Evolutionary conservation across 108 stramenopile genomes (phyloP), one percentile per base, ranked within the genome.

Genomic region (Fragilaria radians): DNA sequence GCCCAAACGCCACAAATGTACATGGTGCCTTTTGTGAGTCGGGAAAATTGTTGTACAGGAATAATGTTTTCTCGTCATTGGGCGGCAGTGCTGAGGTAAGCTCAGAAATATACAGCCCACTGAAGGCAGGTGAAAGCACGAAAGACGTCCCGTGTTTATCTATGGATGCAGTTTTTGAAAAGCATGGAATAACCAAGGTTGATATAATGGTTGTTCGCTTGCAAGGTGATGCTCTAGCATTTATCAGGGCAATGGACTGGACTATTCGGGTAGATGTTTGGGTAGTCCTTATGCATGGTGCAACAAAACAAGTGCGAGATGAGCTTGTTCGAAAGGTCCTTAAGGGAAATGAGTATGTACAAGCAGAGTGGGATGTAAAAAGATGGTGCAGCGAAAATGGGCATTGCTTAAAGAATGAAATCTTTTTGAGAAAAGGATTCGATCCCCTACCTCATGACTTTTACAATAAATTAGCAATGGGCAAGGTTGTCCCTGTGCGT

Each of bases 361-460:
- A 65, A 42, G 77, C 77, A 19, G 65, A 70, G 27, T 78, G 77
- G 77, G 77, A 78, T 56, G 64, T 78, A 24, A 74, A 71, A 45
- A 57, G 73, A 1, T 78, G 77, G 77, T 78, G 77, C 46, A 65
- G 60, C 22, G 59, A 65, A 32, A 68, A 67, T 5, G 36, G 34
- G 7, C 48, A 62, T 30, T 78, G 77, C 33, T 59, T 72, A 63
- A 50, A 63, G 32, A 78, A 78, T 59, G 73, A 78, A 59, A 73
- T 78, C 17, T 78, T 68, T 72, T 49, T 78, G 32, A 60, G 66
- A 23, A 74, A 78, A 55, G 69, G 65, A 18, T 78, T 74, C 26
- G 74, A 74, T 51, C 73, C 77, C 1, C 54, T 75, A 31, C 70
- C 70, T 42, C n/a, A n/a, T n/a, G n/a, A n/a, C n/a, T n/a, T n/a